Base-by-base conservation (phyloP, 495 filamentous ascomycete genomes). In the Daldinia decipiens region DNA sequence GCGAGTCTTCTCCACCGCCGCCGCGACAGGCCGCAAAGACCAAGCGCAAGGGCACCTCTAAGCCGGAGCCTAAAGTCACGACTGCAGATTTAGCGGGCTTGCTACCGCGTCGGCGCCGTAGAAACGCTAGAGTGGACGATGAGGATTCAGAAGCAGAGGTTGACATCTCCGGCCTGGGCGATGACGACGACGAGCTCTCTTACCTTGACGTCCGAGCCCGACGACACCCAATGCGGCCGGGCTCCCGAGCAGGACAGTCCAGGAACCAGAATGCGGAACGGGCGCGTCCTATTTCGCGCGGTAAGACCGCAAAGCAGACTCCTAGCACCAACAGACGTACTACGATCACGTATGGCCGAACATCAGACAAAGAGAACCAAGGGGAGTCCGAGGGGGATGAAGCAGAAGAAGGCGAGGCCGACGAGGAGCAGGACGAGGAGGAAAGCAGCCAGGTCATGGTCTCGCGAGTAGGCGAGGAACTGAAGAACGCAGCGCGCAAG, bases 401-500 rank as follows among this genome's bases (percentile, higher is more conserved):
- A 24, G 21, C 43, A 8, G 43, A 47, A 21, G n/a, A 11, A 17
- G 43, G 17, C n/a, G 68, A 62, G 4, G 76, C 72, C 1, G 73
- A 70, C 1, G 72, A 63, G 3, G 74, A 62, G 9, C 74, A 71
- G 27, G 36, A 11, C 26, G 57, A 21, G 36, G 38, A 61, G 12
- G 76, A 76, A 61, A 61, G 56, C 39, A 80, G 78, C 66, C 67
- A 68, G 61, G 74, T 67, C 47, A 56, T 80, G 56, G 47, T 79
- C 63, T 74, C 43, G 40, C 38, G 68, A 5, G 32, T 73, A 27
- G 70, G 73, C 8, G 78, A 81, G 58, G 83, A 85, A 78, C 71
- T 85, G 47, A 78, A 81, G 68, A 74, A 76, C 19, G 82, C 82
- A 29, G 72, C 67, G n/a, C 79, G 81, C 68, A 84, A 84, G 76